Evolutionary conservation across 2,329 filamentous ascomycete species (phyloP), one percentile per base, ranked within the genome.

Genomic region (Fusarium sp.): DNA sequence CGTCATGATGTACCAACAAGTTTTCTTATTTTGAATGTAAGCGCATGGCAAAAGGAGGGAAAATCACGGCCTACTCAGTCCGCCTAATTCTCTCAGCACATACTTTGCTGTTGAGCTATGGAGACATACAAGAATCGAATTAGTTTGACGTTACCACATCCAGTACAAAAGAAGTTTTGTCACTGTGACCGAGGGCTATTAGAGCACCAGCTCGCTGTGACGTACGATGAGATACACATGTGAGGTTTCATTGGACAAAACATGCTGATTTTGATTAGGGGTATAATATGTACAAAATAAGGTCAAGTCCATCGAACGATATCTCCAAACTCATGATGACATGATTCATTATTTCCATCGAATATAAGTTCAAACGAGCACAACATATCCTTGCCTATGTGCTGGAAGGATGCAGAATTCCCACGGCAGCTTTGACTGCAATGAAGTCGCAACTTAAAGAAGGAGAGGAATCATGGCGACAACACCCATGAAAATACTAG

Each of bases 391-490:
- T 26, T 30, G 7, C 14, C 13, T 4, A 13, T 3, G 3, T n/a
- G 8, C 14, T 18, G 12, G 12, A 14, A 30, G 4, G 13, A 39
- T 6, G 9, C 21, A 23, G 16, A 12, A 49, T 28, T 28, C 26
- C 13, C 49, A 45, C 6, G 1, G 26, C 19, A 19, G 30, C 8
- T 30, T 25, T 28, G 11, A 44, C 42, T 19, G 4, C 44, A 16
- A 11, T 19, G 14, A n/a, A 26, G 4, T 42, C 18, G 4, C 21
- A 34, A 14, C 23, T 71, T 64, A 78, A n/a, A 77, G 65, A 43
- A 77, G 13, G 23, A 78, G 62, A 50, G 75, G 75, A 28, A 73
- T 28, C 4, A 76, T 45, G 10, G 62, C 76, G 14, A 77, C 14
- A 12, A 75, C 57, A 14, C 73, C 74, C 21, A 70, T 55, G 25